Percentiles rank a stretch among this genome's conserved stretches.
Evolutionary conservation across 768 basidiomycete species (phyloP).

Genomic region (Pleurotus eryngii): DNA sequence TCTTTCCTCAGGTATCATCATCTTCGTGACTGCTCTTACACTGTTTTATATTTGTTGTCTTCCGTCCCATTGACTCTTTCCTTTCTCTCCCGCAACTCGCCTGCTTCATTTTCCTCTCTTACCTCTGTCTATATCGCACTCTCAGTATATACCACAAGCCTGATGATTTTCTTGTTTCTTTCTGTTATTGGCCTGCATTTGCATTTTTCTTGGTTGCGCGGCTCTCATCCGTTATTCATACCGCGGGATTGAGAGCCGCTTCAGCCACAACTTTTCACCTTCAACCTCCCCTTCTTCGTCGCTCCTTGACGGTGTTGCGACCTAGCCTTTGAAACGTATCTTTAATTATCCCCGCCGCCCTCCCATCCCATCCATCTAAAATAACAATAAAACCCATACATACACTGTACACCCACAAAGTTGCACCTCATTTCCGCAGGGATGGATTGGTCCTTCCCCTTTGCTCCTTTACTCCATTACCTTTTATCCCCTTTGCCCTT

Average conservation of each 20-base stretch:
- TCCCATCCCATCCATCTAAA: not conserved
- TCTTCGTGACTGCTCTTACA: constrained; percentile 7
- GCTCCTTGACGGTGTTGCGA: constrained; percentile 11
- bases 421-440: not conserved
- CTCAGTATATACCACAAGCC: constrained; percentile 9
- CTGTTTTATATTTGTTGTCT: constrained; percentile 15
- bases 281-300: constrained; percentile 14
- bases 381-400: not conserved
- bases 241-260: constrained; percentile 15
- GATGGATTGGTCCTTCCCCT: constrained; percentile 3
- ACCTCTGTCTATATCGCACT: constrained; percentile 13
- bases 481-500: not conserved
- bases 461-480: not conserved
- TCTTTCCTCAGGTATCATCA: constrained; percentile 13
- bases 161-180: constrained; percentile 8
- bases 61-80: constrained; percentile 1
- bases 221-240: constrained; percentile 11
- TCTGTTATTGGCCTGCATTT: constrained; percentile 9
- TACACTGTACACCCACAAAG: not conserved
- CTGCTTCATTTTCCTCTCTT: constrained; percentile 9
- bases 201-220: not conserved
- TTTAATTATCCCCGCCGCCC: not conserved
- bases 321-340: not conserved
- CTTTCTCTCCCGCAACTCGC: not conserved
- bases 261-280: constrained; percentile 8